phyloP scores from a whole-genome alignment of 352 stramenopile genomes.

The Pythium grandisporangium region DNA sequence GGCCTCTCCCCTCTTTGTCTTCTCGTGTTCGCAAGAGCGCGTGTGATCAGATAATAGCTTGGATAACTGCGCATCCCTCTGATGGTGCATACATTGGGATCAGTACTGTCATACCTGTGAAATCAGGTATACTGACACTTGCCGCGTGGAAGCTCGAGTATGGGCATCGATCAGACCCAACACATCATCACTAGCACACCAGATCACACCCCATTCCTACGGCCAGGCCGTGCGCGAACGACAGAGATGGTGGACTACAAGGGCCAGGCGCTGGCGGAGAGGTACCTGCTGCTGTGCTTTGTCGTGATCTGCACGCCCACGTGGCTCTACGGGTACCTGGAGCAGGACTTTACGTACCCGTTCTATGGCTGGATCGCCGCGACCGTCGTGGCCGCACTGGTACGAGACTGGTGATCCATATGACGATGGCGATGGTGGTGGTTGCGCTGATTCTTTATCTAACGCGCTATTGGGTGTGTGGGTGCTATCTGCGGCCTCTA shows the following conservation, averaged over 20 bases:
- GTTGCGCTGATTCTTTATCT: no score
- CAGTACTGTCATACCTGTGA: not conserved
- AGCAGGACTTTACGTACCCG: conserved; percentile 77
- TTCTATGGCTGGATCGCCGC: conserved; percentile 63
- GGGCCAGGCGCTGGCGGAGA: conserved; percentile 63
- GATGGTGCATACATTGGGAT: no score
- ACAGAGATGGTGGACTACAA: conserved; percentile 89
- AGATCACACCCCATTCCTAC: no score
- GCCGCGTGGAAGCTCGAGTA: no score
- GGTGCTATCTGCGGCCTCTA: not conserved
- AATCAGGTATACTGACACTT: conserved; percentile 1
- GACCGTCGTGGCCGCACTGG: conserved; percentile 45
- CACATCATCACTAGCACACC: no score
- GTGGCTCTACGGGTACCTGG: conserved; percentile 77
- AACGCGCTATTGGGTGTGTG: no score
- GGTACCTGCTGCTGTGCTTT: conserved; percentile 53
- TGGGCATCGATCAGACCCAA: no score
- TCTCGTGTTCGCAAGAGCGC: no score
- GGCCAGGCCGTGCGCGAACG: no score
- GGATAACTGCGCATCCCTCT: no score
- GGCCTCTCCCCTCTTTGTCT: no score
- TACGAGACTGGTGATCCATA: conserved; percentile 12
- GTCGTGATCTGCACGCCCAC: conserved; percentile 65
- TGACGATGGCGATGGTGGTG: not conserved
- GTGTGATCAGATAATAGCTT: no score